Evolutionary conservation across 306 rosid species (phyloP).

Genomic region (Vachellia pachyceras): DNA sequence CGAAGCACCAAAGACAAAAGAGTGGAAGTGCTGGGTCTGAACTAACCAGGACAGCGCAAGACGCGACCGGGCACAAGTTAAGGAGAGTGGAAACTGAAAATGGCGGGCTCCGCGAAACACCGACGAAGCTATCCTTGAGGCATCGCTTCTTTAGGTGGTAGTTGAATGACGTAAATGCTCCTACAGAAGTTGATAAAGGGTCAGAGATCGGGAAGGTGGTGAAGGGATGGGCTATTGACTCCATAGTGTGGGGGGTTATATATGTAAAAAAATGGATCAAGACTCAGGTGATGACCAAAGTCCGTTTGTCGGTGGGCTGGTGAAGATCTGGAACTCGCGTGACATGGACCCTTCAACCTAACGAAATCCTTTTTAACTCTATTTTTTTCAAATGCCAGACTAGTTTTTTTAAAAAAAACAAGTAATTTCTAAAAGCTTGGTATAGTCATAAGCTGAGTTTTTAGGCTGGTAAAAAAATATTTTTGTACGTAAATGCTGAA

Average conservation of each 20-base stretch:
- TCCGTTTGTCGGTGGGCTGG: slow-evolving; percentile 42
- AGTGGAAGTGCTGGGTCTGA: slow-evolving; percentile 23
- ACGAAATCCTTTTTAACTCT: not conserved
- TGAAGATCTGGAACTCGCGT: slow-evolving; percentile 23
- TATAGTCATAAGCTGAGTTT: no score
- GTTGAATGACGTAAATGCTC: slow-evolving; percentile 40
- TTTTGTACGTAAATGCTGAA: no score
- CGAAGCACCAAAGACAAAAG: slow-evolving; percentile 26
- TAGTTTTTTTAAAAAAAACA: no score
- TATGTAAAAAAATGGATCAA: slow-evolving; percentile 34
- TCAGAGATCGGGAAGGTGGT: not conserved
- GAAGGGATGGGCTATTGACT: not conserved
- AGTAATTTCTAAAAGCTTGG: no score
- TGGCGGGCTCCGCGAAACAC: not conserved
- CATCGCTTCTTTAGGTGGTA: not conserved
- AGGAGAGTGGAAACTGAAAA: no score
- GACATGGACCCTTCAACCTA: slow-evolving; percentile 43
- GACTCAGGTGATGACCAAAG: slow-evolving; percentile 15
- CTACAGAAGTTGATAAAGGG: not conserved
- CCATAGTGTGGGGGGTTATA: not conserved
- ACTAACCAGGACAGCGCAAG: not conserved
- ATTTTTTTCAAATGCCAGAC: not conserved
- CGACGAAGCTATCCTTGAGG: not conserved
- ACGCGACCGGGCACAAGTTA: not conserved
- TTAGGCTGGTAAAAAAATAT: no score